phyloP scores from a whole-genome alignment of 257 asterid genomes.

The Salvia splendens region DNA sequence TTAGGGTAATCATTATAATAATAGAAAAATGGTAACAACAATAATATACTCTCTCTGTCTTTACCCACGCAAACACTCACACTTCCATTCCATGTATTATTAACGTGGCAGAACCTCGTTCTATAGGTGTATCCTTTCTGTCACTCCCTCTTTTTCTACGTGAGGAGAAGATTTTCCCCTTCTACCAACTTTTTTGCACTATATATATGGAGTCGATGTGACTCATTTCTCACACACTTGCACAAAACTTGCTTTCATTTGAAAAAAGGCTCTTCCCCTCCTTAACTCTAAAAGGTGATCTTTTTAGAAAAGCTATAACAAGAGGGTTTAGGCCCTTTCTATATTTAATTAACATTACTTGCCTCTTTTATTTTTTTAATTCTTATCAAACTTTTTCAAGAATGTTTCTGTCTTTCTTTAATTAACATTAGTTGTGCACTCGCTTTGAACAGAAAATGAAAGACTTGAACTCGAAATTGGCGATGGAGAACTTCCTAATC shows the following conservation, averaged over 20 bases:
- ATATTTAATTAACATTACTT: no score
- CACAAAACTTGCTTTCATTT: not conserved
- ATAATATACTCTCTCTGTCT: no score
- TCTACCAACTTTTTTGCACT: conserved; percentile 30
- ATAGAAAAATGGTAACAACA: no score
- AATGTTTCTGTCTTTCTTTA: no score
- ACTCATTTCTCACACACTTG: conserved; percentile 32
- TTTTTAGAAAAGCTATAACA: conserved; percentile 24
- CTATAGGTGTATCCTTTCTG: not conserved
- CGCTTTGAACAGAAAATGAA: conserved; percentile 48
- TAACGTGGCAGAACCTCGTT: conserved; percentile 41
- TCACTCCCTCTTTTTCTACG: not conserved
- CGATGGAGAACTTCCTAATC: conserved; percentile 68
- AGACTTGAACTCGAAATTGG: conserved; percentile 69
- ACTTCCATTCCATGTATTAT: conserved; percentile 60
- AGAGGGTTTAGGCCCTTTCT: not conserved
- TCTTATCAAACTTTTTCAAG: no score
- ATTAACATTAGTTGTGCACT: no score
- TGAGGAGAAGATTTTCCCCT: conserved; percentile 18
- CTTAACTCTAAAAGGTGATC: conserved; percentile 58
- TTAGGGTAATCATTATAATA: no score
- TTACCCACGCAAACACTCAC: not conserved
- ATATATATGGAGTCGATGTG: conserved; percentile 47
- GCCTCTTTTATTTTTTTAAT: not conserved
- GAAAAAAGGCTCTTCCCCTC: conserved; percentile 30